Conservation (phyloP, 2,329 filamentous ascomycete genomes). For the Huntiella decipiens region DNA sequence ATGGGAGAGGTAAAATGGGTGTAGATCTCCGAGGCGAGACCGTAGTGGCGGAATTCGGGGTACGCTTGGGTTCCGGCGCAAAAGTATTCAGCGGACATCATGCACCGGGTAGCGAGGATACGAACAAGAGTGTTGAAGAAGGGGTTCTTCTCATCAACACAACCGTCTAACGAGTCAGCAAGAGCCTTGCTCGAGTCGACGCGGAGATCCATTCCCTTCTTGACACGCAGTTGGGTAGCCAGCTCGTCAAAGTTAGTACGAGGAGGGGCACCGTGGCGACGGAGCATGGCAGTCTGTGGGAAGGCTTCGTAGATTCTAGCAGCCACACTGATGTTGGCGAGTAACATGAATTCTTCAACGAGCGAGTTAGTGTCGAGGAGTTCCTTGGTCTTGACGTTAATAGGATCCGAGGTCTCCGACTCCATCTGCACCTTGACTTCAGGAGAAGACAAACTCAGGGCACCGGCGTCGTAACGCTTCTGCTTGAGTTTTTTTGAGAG, state of each 20-base stretch:
- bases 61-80: conserved; percentile 83
- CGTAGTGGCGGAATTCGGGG: conserved; percentile 92
- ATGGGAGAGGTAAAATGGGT: conserved; percentile 98
- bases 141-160: conserved; percentile 59
- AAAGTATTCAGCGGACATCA: conserved; percentile 99
- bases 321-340: conserved; percentile 91
- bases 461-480: conserved; percentile 91
- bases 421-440: conserved; percentile 81
- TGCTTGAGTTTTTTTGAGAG: conserved; percentile 86
- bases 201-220: conserved; percentile 60
- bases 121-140: conserved; percentile 98
- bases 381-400: conserved; percentile 90
- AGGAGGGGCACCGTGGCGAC: conserved; percentile 78
- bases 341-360: conserved; percentile 97
- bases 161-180: conserved; percentile 76
- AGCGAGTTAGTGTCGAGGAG: conserved; percentile 90
- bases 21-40: conserved; percentile 89
- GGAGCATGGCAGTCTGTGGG: conserved; percentile 84
- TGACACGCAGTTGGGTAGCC: conserved; percentile 72
- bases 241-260: conserved; percentile 96
- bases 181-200: conserved; percentile 82
- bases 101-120: conserved; percentile 94
- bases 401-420: conserved; percentile 85
- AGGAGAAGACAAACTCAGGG: conserved; percentile 87
- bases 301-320: conserved; percentile 79